phyloP scores from a whole-genome alignment of 1,284 basidiomycete species.

The Ustilago cynodontis region DNA sequence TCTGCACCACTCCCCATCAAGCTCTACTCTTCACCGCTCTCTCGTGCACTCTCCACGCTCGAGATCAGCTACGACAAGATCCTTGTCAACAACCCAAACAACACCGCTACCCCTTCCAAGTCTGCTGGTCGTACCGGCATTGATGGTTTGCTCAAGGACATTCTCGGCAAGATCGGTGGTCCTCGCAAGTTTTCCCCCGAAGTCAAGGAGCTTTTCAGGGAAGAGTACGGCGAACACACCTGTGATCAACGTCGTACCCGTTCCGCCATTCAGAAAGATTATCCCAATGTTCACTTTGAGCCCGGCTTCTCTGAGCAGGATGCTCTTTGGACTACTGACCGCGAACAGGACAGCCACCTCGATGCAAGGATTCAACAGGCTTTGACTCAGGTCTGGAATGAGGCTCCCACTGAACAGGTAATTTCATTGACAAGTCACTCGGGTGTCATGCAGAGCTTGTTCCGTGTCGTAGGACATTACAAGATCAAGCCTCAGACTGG shows the following conservation, averaged over 20 bases:
- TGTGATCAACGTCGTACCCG: slow-evolving; percentile 48
- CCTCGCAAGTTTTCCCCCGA: background rate
- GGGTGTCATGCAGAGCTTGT: slow-evolving; percentile 55
- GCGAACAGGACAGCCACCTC: slow-evolving; percentile 29
- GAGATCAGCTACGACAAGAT: slow-evolving; percentile 45
- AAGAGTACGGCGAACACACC: slow-evolving; percentile 54
- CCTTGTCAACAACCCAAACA: slow-evolving; percentile 26
- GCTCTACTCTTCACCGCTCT: slow-evolving; percentile 43
- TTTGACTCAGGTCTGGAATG: slow-evolving; percentile 36
- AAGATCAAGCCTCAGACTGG: slow-evolving; percentile 44
- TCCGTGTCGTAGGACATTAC: slow-evolving; percentile 38
- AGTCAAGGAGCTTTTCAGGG: slow-evolving; percentile 44
- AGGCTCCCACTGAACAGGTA: slow-evolving; percentile 33
- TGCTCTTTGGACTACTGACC: slow-evolving; percentile 31
- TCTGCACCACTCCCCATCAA: slow-evolving; percentile 35
- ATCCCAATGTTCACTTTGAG: slow-evolving; percentile 43
- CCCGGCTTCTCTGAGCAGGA: slow-evolving; percentile 29
- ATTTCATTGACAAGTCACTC: slow-evolving; percentile 49
- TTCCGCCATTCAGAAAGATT: slow-evolving; percentile 23
- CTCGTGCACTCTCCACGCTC: slow-evolving; percentile 40
- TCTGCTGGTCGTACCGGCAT: background rate
- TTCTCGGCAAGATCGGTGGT: background rate
- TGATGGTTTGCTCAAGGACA: slow-evolving; percentile 4
- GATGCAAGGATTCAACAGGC: slow-evolving; percentile 37
- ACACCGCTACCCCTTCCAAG: background rate